phyloP scores from a whole-genome alignment of 768 basidiomycete genomes.

The Boletus vermiculosoides region DNA sequence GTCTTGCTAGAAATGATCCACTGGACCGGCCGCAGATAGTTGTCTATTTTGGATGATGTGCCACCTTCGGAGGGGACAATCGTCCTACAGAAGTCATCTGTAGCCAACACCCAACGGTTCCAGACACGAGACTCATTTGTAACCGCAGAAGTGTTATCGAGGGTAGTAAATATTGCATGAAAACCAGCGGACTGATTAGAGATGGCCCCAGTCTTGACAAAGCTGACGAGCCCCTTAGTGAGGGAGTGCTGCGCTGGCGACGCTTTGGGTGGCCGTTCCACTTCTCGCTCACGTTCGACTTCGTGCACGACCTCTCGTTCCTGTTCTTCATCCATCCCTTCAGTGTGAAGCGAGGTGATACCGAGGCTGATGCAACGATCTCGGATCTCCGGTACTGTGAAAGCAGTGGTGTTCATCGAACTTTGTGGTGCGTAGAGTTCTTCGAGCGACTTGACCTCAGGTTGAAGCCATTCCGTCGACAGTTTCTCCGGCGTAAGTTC shows the following conservation, averaged over 20 bases:
- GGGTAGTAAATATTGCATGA: slow-evolving; percentile 14
- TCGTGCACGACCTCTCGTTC: slow-evolving; percentile 46
- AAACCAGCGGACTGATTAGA: slow-evolving; percentile 17
- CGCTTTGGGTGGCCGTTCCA: slow-evolving; percentile 35
- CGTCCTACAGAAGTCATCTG: slow-evolving; percentile 16
- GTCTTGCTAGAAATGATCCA: slow-evolving; percentile 43
- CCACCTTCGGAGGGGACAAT: neutral
- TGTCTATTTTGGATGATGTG: slow-evolving; percentile 18
- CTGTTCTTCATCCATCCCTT: slow-evolving; percentile 44
- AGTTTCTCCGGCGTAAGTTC: slow-evolving; percentile 1
- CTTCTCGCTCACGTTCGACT: slow-evolving; percentile 39
- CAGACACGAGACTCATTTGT: slow-evolving; percentile 21
- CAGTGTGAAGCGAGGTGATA: slow-evolving; percentile 16
- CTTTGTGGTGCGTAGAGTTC: slow-evolving; percentile 31
- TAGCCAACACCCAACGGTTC: slow-evolving; percentile 15
- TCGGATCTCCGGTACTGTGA: slow-evolving; percentile 18
- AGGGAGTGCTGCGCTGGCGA: slow-evolving; percentile 23
- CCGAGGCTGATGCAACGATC: slow-evolving; percentile 32
- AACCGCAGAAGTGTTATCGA: slow-evolving; percentile 1
- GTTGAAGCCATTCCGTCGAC: slow-evolving; percentile 37
- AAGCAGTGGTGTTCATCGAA: slow-evolving; percentile 3
- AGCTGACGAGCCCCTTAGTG: neutral
- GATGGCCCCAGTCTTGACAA: slow-evolving; percentile 30
- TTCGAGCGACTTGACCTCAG: slow-evolving; percentile 38
- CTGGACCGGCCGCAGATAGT: slow-evolving; percentile 39